Conservation (phyloP, 2,329 filamentous ascomycete genomes). For the Botrytis hyacinthi region DNA sequence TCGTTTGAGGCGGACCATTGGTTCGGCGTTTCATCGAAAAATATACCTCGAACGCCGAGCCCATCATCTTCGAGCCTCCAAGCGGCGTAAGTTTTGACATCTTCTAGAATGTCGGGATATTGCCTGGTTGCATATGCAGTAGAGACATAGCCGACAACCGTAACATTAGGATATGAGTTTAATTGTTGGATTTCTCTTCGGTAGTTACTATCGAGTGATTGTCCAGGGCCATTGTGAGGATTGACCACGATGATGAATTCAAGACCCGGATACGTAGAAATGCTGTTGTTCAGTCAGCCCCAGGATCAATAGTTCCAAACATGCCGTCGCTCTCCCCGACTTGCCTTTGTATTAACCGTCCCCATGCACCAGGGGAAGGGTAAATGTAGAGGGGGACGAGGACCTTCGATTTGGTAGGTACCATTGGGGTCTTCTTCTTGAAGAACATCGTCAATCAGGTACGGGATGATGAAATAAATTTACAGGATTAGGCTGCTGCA, state of each 20-base stretch:
- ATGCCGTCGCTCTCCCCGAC: conserved; percentile 1
- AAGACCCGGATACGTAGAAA: conserved; percentile 26
- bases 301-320: conserved; percentile 10
- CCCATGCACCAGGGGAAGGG: conserved; percentile 27
- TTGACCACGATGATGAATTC: conserved; percentile 35
- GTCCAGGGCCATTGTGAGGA: conserved; percentile 38
- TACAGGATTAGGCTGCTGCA: neutral
- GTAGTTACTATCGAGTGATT: conserved; percentile 39
- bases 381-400: conserved; percentile 33
- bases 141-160: conserved; percentile 42
- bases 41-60: conserved; percentile 26
- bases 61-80: conserved; percentile 23
- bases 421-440: neutral
- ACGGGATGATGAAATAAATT: conserved; percentile 2
- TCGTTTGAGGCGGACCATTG: conserved; percentile 19
- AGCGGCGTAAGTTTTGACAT: conserved; percentile 23
- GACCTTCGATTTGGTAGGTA: conserved; percentile 22
- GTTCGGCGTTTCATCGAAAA: conserved; percentile 28
- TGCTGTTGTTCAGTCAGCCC: conserved; percentile 21
- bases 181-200: conserved; percentile 39
- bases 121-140: conserved; percentile 37
- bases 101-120: conserved; percentile 12
- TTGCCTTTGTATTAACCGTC: conserved; percentile 25
- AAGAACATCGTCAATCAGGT: conserved; percentile 1
- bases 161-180: conserved; percentile 41